phyloP scores from a whole-genome alignment of 1,284 basidiomycete species.

The Cutaneotrichosporon sp. region DNA sequence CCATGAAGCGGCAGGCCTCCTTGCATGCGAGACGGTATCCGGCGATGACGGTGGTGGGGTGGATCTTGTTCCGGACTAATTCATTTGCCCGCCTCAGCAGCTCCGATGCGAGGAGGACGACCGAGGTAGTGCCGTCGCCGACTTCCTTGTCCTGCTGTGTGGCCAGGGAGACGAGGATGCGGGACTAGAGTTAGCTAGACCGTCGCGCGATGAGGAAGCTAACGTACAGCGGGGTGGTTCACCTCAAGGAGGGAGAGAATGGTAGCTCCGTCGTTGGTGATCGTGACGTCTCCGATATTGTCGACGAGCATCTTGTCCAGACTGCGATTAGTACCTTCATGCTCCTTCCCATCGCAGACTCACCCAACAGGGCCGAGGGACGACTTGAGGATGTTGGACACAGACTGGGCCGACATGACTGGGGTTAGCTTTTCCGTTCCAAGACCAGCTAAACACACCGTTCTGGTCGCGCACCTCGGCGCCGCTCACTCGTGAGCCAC shows the following conservation, averaged over 20 bases:
- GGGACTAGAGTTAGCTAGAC: conserved; percentile 49
- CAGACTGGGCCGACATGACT: conserved; percentile 94
- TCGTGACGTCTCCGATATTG: conserved; percentile 99
- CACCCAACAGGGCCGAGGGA: conserved; percentile 83
- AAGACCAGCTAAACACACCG: conserved; percentile 55
- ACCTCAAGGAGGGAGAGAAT: conserved; percentile 90
- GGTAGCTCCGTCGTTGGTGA: conserved; percentile 98
- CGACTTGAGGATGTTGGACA: conserved; percentile 97
- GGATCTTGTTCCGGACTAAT: conserved; percentile 96
- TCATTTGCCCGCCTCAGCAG: conserved; percentile 93
- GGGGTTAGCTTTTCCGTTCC: neutral
- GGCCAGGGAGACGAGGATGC: conserved; percentile 95
- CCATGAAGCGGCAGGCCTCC: conserved; percentile 97
- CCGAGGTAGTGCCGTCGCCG: conserved; percentile 97
- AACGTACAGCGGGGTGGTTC: conserved; percentile 76
- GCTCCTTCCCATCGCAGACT: no score
- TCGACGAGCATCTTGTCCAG: conserved; percentile 98
- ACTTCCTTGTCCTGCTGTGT: conserved; percentile 99
- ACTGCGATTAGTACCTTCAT: conserved; percentile 46
- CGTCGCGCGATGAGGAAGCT: neutral
- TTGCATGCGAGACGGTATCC: conserved; percentile 92
- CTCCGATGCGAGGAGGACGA: conserved; percentile 96
- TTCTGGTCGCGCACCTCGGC: conserved; percentile 96
- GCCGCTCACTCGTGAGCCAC: conserved; percentile 87
- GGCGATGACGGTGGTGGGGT: conserved; percentile 98